Evolutionary conservation across 2,329 filamentous ascomycete species (phyloP), one percentile per base, ranked within the genome.

Genomic region (Colletotrichum caudatum): DNA sequence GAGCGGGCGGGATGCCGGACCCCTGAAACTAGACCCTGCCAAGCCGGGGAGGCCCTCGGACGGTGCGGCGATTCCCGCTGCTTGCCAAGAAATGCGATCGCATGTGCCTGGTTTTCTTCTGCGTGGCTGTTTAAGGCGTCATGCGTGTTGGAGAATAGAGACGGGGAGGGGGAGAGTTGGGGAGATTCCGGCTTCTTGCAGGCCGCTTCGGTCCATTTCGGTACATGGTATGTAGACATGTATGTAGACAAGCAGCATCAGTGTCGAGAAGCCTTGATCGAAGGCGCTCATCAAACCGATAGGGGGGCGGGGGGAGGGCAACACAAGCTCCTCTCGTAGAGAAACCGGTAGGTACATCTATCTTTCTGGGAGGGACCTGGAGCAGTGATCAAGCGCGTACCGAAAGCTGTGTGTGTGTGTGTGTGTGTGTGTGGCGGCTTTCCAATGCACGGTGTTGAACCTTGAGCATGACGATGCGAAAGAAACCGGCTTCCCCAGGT

Each of bases 1-100:
- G n/a, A 23, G 11, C 20, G 41, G 12, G 33, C 41, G 7, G 18
- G 18, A 48, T 61, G 59, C 66, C 11, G 14, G 44, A 59, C 61
- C 67, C 67, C 67, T 66, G 62, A 53, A 53, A 5, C 74, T 76
- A 5, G 74, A 68, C 68, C 68, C 68, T 71, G 68, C 64, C 68
- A 68, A 68, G 68, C 44, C 64, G 41, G 63, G 50, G 23, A 44
- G 64, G 57, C 14, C n/a, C 44, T 35, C 41, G 57, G 64, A 44
- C 46, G 57, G 44, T 71, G 64, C 68, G 61, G 61, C 51, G 57
- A 68, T 71, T 64, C 68, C 68, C 64, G 63, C 51, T 53, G 12
- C n/a, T n/a, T 26, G 68, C 57, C 64, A 68, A 71, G 68, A 44
- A 39, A 54, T 16, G 56, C 33, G 54, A 69, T 66, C 29, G 37